Base-by-base conservation (phyloP, 345 rosid species). In the Citrus inodora region DNA sequence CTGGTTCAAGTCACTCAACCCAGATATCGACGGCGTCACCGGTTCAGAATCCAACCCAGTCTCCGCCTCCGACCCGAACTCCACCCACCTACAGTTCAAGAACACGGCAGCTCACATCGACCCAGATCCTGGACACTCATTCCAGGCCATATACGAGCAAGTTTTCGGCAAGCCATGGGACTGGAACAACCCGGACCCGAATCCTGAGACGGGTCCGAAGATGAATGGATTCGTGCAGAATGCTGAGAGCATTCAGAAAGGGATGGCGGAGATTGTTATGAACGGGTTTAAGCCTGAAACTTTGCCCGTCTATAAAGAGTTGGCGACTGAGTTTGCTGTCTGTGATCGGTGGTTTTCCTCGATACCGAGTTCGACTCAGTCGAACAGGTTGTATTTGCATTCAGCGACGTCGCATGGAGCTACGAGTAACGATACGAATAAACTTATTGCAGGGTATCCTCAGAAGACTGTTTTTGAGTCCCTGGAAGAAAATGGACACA, bases 91-190 rank as follows among this genome's bases (percentile, higher is more conserved):
- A 25, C 81, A 61, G 78, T 94, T 84, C 73, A 78, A 78, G 0
- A 87, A 89, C 67, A 79, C 83, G 6, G 85, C 98, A 17, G 86
- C 85, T 14, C 89, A 90, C 84, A 86, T 94, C 35, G 97, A 92
- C 67, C 93, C 92, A 0, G 96, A 94, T 78, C 98, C 98, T 0
- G 96, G 88, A 74, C 98, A 94, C 87, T 89, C 96, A 37, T 84
- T 92, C 81, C 92, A 91, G 42, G 98, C 90, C 76, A 89, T 94
- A 60, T 94, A 90, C 86, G 98, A 94, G 86, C 98, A 94, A 76
- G 91, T 93, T 0, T 95, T 89, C 25, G 97, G 98, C 5, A 84
- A 87, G 71, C 83, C 85, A n/a, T 94, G 98, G 98, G 82, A 83
- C 67, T 60, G 32, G 6, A 60, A 35, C 78, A 76, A 73, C 77